A percentile compares a stretch with the other conserved stretches of the same genome.
Evolutionary conservation across 1,284 basidiomycete genomes (phyloP).

Genomic region (Porogramme epimiltina): DNA sequence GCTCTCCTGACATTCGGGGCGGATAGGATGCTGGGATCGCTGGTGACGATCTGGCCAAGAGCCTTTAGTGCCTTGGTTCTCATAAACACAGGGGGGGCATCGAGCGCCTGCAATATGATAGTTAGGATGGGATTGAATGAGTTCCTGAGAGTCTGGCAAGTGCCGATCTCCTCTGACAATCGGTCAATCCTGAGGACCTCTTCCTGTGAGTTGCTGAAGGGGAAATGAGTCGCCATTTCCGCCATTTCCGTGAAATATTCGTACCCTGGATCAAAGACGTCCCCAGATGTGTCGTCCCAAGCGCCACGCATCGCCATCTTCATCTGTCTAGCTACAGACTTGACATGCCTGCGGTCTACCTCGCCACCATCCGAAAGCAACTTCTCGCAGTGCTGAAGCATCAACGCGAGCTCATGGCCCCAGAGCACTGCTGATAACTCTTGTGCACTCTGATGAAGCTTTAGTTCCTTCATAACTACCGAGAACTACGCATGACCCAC

Average conservation of each 20-base stretch:
- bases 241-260: constrained; percentile 18
- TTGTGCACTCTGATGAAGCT: constrained; percentile 61
- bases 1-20: constrained; percentile 72
- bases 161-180: constrained; percentile 75
- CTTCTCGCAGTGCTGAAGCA: constrained; percentile 55
- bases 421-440: constrained; percentile 73
- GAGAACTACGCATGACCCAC: constrained; percentile 40
- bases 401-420: constrained; percentile 72
- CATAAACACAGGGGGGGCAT: constrained; percentile 83
- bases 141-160: constrained; percentile 69
- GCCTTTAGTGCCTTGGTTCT: constrained; percentile 90
- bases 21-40: constrained; percentile 82
- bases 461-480: neutral
- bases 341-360: constrained; percentile 34
- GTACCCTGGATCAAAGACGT: constrained; percentile 79
- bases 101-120: constrained; percentile 75
- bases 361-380: constrained; percentile 37
- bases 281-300: constrained; percentile 66
- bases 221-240: neutral
- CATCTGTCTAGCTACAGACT: constrained; percentile 53
- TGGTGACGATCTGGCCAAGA: constrained; percentile 82
- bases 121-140: constrained; percentile 83
- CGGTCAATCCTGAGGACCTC: constrained; percentile 66
- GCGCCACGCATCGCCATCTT: constrained; percentile 63
- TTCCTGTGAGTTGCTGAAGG: constrained; percentile 56